Base-by-base conservation (phyloP, 805 yeast species). In the Candida fluviatilis region DNA sequence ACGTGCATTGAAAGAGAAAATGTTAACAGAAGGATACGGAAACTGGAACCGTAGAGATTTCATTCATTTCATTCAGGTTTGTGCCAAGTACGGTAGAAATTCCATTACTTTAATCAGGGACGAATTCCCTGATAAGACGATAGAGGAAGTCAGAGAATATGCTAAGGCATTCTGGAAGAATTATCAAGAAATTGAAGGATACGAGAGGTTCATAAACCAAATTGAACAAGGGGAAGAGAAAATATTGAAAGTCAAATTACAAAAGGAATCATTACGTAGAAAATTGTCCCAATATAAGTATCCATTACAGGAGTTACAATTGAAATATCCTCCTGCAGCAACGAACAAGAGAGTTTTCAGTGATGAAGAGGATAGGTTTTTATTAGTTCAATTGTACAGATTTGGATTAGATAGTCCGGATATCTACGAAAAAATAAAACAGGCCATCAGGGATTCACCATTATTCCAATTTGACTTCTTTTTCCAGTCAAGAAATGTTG, bases 151-250 rank as follows among this genome's bases (percentile, higher is more conserved):
- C 10, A 61, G 78, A 41, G 82, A 76, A 26, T 93, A 91, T 57
- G 80, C 90, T 10, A 71, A 72, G 37, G 83, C 74, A 7, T 93
- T 93, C 58, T 93, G 98, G 99, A 52, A 72, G 18, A 74, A 83
- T 37, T 82, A 79, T 52, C 70, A 76, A 35, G 85, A 82, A 48
- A 82, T 93, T 45, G 98, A 91, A 24, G 95, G 96, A 8, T 83
- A 82, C 60, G 99, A 93, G 48, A 76, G 86, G 46, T 87, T 83
- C 58, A 62, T 90, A 38, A 68, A 74, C 14, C 91, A 82, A 51
- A 87, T 93, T 43, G 95, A 89, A 53, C 72, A 76, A 3, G 99
- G 98, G 12, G 98, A 93, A 56, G 96, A 89, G 43, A 84, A 76
- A 57, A 74, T 85, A 18, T 68, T 78, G 34, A 80, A 77, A 50